Evolutionary conservation across 495 filamentous ascomycete species (phyloP), one percentile per base, ranked within the genome.

Genomic region (Aspergillus avenaceus): DNA sequence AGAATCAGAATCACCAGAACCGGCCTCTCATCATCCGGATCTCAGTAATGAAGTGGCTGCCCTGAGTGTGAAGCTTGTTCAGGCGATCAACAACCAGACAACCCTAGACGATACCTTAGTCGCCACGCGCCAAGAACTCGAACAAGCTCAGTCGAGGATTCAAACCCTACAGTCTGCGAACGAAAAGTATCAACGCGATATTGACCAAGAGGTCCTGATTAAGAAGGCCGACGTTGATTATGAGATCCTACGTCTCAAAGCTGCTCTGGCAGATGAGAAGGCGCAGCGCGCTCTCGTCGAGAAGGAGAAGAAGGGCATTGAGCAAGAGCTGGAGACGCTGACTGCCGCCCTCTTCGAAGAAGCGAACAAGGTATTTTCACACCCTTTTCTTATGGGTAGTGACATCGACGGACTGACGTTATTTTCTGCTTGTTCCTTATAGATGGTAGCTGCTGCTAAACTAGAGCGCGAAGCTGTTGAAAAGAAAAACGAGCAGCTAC

Each of bases 61-160:
- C 3, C 75, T 98, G 19, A 97, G 90, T 66, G 91, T 90, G 41
- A 98, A 98, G 69, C 78, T 98, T 45, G 90, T 98, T 50, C 91
- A 90, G 58, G 91, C 93, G 45, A 97, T 98, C 67, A 98, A 98
- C 63, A 88, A 93, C 61, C 95, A 97, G 72, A 97, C 93, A 4
- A 87, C 76, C 24, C 75, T 98, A 23, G 93, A 98, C 60, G 93
- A 98, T 61, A 87, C 81, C 25, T 76, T 98, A 40, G 84, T 87
- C 44, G 84, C 78, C 21, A 88, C 92, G 21, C 81, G 88, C 14
- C 84, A 92, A 63, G 90, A 96, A 59, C 62, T 98, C 44, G 90
- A 95, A 43, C 61, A 77, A n/a, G 81, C 90, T 4, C 78, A 78
- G 49, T 79, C 83, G 41, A 80, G 76, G 64, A 73, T 96, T 38